Evolutionary conservation across 805 yeast genomes (phyloP).

Genomic region (Yueomyces sp.): DNA sequence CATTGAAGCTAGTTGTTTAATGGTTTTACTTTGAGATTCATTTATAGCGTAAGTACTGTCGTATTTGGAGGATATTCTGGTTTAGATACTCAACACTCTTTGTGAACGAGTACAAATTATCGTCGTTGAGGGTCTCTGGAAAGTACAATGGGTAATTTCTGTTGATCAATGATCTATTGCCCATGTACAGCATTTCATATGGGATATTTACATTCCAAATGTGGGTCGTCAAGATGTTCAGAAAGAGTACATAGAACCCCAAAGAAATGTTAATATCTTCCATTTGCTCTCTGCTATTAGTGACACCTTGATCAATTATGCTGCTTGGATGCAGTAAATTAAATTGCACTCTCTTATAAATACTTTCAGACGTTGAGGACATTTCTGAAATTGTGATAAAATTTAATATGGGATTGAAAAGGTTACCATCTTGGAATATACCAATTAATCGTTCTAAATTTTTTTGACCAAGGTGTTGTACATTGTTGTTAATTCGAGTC

Average conservation of each 20-base stretch:
- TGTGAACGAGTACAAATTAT: constrained; percentile 5
- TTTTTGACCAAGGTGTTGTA: constrained; percentile 7
- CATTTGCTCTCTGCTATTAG: constrained; percentile 2
- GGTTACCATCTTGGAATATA: constrained; percentile 5
- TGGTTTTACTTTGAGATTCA: constrained; percentile 19
- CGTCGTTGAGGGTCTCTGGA: constrained; percentile 5
- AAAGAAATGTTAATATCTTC: constrained; percentile 10
- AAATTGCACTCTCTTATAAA: constrained; percentile 5
- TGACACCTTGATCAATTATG: too few relatives aligned
- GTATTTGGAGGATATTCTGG: constrained; percentile 14
- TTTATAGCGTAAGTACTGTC: constrained; percentile 14
- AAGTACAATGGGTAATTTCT: constrained; percentile 11
- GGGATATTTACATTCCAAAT: constrained; percentile 13
- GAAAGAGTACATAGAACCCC: constrained; percentile 18
- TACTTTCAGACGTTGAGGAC: background rate
- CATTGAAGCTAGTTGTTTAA: constrained; percentile 21
- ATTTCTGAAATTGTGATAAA: constrained; percentile 3
- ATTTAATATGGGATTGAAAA: constrained; percentile 6
- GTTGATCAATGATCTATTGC: constrained; percentile 17
- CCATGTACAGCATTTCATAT: constrained; percentile 12
- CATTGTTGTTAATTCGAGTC: constrained; percentile 7
- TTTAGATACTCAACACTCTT: constrained; percentile 13
- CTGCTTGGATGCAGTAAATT: constrained; percentile 2
- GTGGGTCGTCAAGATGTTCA: constrained; percentile 10
- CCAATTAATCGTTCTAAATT: constrained; percentile 10